These are phyloP conservation scores for Penicillium argentinense DNA, from an alignment of 495 filamentous ascomycete species.

Conservation along the genomic window DNA sequence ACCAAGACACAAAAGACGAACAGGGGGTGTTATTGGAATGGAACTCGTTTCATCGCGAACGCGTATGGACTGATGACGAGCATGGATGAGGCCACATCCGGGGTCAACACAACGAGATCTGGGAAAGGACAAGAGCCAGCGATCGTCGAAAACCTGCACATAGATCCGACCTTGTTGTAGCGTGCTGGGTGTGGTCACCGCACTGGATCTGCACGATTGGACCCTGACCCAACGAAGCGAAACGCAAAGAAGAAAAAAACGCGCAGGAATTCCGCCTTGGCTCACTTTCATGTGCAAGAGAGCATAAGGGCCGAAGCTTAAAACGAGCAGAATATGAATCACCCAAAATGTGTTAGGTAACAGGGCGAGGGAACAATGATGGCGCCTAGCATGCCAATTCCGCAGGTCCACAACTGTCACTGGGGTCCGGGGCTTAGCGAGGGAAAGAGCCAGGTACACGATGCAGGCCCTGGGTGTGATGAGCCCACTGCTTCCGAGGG, in stretches of 20 bases:
- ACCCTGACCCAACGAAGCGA: background rate
- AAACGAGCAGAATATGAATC: constrained; percentile 13
- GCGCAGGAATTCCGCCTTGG: constrained; percentile 4
- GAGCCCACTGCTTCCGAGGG: too few species aligned
- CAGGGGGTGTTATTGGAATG: constrained; percentile 1
- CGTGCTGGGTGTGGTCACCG: too few species aligned
- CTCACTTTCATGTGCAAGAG: constrained; percentile 5
- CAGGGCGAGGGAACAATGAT: background rate
- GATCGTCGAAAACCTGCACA: too few species aligned
- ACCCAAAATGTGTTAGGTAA: constrained; percentile 12
- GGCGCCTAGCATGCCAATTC: constrained; percentile 1
- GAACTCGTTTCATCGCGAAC: constrained; percentile 1
- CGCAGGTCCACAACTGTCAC: constrained; percentile 14
- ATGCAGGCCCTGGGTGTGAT: too few species aligned
- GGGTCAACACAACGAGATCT: too few species aligned
- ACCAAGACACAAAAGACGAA: too few species aligned
- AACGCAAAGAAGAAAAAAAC: background rate
- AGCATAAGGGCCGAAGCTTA: constrained; percentile 11
- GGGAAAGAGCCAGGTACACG: background rate
- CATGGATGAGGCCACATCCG: background rate
- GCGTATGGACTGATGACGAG: background rate
- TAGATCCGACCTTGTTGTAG: background rate
- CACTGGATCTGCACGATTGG: too few species aligned
- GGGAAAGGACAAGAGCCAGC: too few species aligned
- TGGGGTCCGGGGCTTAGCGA: constrained; percentile 1